phyloP scores from a whole-genome alignment of 1,139 yeast genomes.

The Pichia sorboxylosa region DNA sequence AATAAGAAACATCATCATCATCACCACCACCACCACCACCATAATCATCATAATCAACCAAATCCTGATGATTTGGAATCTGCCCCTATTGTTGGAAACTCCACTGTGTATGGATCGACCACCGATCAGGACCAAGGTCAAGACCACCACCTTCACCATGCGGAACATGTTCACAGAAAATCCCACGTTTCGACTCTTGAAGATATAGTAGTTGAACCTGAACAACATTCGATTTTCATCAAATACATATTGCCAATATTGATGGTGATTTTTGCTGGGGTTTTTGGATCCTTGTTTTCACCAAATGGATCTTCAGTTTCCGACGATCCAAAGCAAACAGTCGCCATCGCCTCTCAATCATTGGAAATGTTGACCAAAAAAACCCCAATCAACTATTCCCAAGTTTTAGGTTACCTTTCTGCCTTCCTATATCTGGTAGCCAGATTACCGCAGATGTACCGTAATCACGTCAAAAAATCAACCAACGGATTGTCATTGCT shows the following conservation, averaged over 20 bases:
- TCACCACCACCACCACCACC: background rate
- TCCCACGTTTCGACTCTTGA: slow-evolving; percentile 18
- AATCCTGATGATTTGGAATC: no score
- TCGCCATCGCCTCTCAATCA: background rate
- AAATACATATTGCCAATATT: slow-evolving; percentile 48
- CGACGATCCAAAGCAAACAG: background rate
- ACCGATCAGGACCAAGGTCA: background rate
- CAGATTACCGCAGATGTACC: slow-evolving; percentile 67
- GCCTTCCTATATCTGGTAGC: slow-evolving; percentile 67
- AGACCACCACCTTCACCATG: slow-evolving; percentile 3
- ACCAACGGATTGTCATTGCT: slow-evolving; percentile 66
- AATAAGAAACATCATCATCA: slow-evolving; percentile 20
- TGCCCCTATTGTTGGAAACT: no score
- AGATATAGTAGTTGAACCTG: slow-evolving; percentile 21
- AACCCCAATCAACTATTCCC: slow-evolving; percentile 28
- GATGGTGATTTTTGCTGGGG: slow-evolving; percentile 60
- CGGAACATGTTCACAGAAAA: slow-evolving; percentile 11
- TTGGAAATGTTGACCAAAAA: slow-evolving; percentile 9
- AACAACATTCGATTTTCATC: slow-evolving; percentile 33
- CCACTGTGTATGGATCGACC: no score
- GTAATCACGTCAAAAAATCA: slow-evolving; percentile 55
- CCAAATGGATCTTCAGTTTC: slow-evolving; percentile 18
- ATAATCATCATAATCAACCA: background rate
- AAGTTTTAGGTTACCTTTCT: slow-evolving; percentile 58
- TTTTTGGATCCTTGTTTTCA: slow-evolving; percentile 47